Evolutionary conservation across 163 green algal species (phyloP).

Genomic region (Coccomyxa subellipsoidea): DNA sequence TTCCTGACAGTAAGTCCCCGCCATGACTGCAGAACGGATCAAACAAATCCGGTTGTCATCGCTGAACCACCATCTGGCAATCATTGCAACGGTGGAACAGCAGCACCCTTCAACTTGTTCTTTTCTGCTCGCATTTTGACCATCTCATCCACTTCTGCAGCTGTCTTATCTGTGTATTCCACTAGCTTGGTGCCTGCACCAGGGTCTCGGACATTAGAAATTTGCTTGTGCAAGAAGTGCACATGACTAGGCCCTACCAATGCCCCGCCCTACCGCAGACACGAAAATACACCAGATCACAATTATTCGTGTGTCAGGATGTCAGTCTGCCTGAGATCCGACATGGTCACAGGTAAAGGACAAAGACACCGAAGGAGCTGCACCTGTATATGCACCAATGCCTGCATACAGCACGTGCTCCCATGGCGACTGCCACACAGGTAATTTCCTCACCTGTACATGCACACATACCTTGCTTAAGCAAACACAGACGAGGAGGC

Average conservation of each 20-base stretch:
- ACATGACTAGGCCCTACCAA: too few relatives aligned
- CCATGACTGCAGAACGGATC: too few relatives aligned
- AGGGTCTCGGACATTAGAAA: too few relatives aligned
- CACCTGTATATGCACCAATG: background rate
- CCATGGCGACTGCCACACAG: background rate
- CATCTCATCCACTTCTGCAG: conserved; percentile 6
- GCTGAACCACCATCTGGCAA: background rate
- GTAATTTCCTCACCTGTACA: conserved; percentile 3
- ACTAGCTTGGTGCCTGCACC: conserved; percentile 1
- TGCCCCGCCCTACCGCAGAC: too few relatives aligned
- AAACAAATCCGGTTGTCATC: background rate
- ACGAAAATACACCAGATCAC: too few relatives aligned
- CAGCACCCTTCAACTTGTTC: background rate
- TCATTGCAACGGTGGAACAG: background rate
- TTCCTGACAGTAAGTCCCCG: too few relatives aligned
- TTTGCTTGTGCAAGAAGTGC: too few relatives aligned
- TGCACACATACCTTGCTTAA: background rate
- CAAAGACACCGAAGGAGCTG: background rate
- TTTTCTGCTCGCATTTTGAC: background rate
- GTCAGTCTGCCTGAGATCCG: too few relatives aligned
- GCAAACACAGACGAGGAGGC: too few relatives aligned
- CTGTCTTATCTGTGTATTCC: background rate
- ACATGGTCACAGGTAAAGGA: too few relatives aligned
- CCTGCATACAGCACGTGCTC: background rate
- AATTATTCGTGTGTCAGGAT: too few relatives aligned